A percentile compares a stretch with the other conserved stretches of the same genome.
Evolutionary conservation across 495 filamentous ascomycete species (phyloP).

Genomic region (Neurospora discreta): DNA sequence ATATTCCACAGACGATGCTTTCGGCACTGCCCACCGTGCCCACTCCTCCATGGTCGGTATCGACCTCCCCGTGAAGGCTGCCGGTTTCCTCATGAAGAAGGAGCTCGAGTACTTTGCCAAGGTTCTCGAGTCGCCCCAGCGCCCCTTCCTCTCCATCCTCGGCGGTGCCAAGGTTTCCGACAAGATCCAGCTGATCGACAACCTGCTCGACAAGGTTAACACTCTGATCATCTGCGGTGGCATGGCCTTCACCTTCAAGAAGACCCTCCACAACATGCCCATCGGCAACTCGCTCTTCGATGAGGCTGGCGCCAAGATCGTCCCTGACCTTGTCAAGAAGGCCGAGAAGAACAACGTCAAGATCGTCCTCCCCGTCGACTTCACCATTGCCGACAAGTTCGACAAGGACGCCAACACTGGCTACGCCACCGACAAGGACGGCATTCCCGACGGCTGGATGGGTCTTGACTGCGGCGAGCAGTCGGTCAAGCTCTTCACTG

Average conservation of each 20-base stretch:
- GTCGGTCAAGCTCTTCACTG: slow-evolving; percentile 72
- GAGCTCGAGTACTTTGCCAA: slow-evolving; percentile 99
- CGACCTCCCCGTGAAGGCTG: slow-evolving; percentile 87
- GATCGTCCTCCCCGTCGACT: slow-evolving; percentile 88
- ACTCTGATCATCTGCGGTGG: slow-evolving; percentile 92
- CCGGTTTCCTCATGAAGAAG: slow-evolving; percentile 99
- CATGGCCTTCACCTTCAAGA: slow-evolving; percentile 99
- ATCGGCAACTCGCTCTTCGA: slow-evolving; percentile 94
- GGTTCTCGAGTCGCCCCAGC: slow-evolving; percentile 84
- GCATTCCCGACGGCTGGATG: slow-evolving; percentile 96
- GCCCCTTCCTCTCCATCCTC: slow-evolving; percentile 97
- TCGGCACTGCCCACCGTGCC: slow-evolving; percentile 94
- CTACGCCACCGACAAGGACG: slow-evolving; percentile 72
- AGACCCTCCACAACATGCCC: slow-evolving; percentile 78
- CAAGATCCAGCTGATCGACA: slow-evolving; percentile 99
- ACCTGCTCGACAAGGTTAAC: slow-evolving; percentile 93
- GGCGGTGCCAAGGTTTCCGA: slow-evolving; percentile 97
- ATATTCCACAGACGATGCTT: slow-evolving; percentile 69
- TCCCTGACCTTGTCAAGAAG: slow-evolving; percentile 80
- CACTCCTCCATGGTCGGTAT: slow-evolving; percentile 99
- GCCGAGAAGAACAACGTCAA: slow-evolving; percentile 92
- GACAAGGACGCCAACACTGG: slow-evolving; percentile 69
- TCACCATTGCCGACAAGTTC: slow-evolving; percentile 94
- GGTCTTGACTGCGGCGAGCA: slow-evolving; percentile 89
- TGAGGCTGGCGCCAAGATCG: slow-evolving; percentile 88